A percentile compares a stretch with the other conserved stretches of the same genome.
Evolutionary conservation across 164 flowering plant genomes (phyloP).

Genomic region (Chimonanthus salicifolius): DNA sequence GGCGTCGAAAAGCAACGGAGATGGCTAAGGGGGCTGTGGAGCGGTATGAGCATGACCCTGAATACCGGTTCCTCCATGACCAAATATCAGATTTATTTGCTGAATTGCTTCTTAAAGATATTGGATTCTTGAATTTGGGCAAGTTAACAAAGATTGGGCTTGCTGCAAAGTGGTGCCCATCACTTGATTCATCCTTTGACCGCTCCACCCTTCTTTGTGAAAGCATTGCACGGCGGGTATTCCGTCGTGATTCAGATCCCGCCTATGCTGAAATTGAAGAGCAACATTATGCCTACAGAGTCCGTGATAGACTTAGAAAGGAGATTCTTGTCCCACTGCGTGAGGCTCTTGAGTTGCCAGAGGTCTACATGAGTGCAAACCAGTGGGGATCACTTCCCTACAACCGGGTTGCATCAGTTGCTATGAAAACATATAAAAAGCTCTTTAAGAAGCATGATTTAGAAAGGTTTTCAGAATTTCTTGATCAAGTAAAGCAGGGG

Average conservation of each 20-base stretch:
- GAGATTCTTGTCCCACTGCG: slow-evolving; percentile 38
- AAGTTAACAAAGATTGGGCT: slow-evolving; percentile 16
- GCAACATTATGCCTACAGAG: slow-evolving; percentile 35
- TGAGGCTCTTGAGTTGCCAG: slow-evolving; percentile 33
- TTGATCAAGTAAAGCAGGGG: slow-evolving; percentile 30
- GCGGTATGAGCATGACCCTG: slow-evolving; percentile 20
- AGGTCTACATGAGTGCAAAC: slow-evolving; percentile 41
- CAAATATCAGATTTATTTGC: slow-evolving; percentile 26
- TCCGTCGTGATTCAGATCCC: slow-evolving; percentile 27
- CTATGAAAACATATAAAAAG: slow-evolving; percentile 46
- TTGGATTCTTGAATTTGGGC: slow-evolving; percentile 14
- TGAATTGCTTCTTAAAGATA: slow-evolving; percentile 11
- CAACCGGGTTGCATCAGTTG: slow-evolving; percentile 44
- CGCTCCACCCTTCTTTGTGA: slow-evolving; percentile 33
- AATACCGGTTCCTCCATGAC: slow-evolving; percentile 28
- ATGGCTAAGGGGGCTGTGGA: slow-evolving; percentile 27
- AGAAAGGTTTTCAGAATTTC: slow-evolving; percentile 27
- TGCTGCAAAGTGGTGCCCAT: slow-evolving; percentile 34
- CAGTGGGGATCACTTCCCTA: slow-evolving; percentile 41
- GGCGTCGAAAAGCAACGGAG: not conserved
- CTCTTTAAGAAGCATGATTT: slow-evolving; percentile 36
- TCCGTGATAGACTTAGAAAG: slow-evolving; percentile 41
- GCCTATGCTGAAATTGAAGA: slow-evolving; percentile 36
- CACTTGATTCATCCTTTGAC: slow-evolving; percentile 26
- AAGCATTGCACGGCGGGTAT: slow-evolving; percentile 36